Evolutionary conservation across 2,329 filamentous ascomycete species (phyloP), one percentile per base, ranked within the genome.

Genomic region (Xylaria sp.): DNA sequence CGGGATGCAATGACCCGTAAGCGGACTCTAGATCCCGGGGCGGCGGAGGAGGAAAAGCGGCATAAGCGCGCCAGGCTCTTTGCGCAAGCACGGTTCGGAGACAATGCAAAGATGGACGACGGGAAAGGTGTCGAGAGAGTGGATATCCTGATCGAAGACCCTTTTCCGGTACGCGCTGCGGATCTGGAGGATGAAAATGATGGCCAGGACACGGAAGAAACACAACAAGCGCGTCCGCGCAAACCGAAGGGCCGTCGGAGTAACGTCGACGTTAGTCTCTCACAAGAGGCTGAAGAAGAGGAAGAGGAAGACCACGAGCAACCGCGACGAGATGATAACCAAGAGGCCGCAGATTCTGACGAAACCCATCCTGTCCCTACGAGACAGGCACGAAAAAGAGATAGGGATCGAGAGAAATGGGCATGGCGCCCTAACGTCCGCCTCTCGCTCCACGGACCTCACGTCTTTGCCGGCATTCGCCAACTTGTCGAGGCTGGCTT

Each of bases 401-500:
- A 12, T 81, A 68, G n/a, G 74, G 70, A 67, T 71, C 60, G 64
- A 62, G 66, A 72, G 28, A 71, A 72, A 36, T 72, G 71, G 49
- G 66, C 69, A 2, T 91, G 88, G 86, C 81, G 82, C n/a, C 90
- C 90, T 0, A 83, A 85, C 61, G 81, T 93, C 20, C 86, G 86
- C 23, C 80, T 97, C 10, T 90, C 88, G 0, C 92, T 97, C 70
- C 87, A 90, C 48, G 94, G 94, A 0, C 80, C 86, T 0, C 93
- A 97, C 77, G 90, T 97, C 2, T 95, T 97, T 81, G 90, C 91
- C 0, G 94, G 94, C 0, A 85, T 97, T 28, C 86, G 93, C 57
- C 89, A 91, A 75, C 84, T 97, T 39, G 91, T 95, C 0, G 93
- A 97, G 79, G 82, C 88, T 18, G 93, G 93, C 0, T 85, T 92